Percentiles rank a stretch among this genome's conserved stretches.
Evolutionary conservation across 2,329 filamentous ascomycete genomes (phyloP).

Genomic region (Penicillium sp.): DNA sequence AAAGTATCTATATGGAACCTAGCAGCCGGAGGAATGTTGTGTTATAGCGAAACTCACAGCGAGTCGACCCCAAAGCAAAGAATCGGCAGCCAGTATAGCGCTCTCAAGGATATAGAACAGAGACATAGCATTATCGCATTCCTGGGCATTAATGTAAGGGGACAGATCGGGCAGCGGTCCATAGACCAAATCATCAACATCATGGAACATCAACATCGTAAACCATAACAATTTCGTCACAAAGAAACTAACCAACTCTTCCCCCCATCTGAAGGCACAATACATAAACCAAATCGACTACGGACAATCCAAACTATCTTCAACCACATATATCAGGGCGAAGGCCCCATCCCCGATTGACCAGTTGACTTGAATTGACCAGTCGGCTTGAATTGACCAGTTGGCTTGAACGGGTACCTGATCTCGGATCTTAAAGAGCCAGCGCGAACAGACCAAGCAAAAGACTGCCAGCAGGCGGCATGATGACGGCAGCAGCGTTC

Average conservation of each 20-base stretch:
- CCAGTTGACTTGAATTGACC: not conserved
- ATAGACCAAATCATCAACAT: slow-evolving; percentile 8
- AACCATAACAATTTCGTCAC: not conserved
- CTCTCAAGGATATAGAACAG: not conserved
- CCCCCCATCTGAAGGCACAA: not conserved
- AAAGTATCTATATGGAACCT: no score
- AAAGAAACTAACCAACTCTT: not conserved
- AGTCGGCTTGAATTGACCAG: not conserved
- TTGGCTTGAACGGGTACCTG: not conserved
- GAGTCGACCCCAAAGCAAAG: not conserved
- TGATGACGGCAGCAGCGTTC: slow-evolving; percentile 27
- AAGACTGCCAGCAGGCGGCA: slow-evolving; percentile 30
- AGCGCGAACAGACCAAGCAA: slow-evolving; percentile 28
- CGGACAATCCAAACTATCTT: not conserved
- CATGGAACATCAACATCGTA: slow-evolving; percentile 9
- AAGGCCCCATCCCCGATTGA: not conserved
- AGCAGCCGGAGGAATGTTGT: no score
- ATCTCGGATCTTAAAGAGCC: slow-evolving; percentile 18
- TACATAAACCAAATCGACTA: not conserved
- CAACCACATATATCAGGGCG: not conserved
- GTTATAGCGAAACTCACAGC: slow-evolving; percentile 1
- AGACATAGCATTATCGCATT: slow-evolving; percentile 8
- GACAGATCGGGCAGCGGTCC: slow-evolving; percentile 6
- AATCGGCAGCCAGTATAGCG: not conserved
- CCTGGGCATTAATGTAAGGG: slow-evolving; percentile 10